phyloP scores from a whole-genome alignment of 306 rosid species.

The Adenanthera pavonina region DNA sequence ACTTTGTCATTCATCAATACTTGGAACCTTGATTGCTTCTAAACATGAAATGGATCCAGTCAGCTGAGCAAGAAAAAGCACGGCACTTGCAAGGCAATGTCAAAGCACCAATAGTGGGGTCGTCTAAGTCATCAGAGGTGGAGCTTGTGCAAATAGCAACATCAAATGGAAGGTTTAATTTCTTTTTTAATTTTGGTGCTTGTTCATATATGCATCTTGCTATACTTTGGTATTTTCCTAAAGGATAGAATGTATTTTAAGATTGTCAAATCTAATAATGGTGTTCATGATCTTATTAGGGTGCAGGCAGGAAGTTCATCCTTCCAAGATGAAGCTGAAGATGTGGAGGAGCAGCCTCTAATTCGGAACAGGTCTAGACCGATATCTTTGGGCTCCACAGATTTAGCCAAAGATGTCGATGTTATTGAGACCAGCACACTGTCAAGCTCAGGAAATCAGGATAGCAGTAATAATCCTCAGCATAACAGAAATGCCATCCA shows the following conservation, averaged over 20 bases:
- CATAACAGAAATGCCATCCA: conserved; percentile 58
- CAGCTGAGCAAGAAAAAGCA: conserved; percentile 77
- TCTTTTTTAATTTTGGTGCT: conserved; percentile 7
- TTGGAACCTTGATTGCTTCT: conserved; percentile 39
- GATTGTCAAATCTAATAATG: conserved; percentile 44
- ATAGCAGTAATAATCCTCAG: conserved; percentile 43
- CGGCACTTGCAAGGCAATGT: conserved; percentile 52
- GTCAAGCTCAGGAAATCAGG: conserved; percentile 58
- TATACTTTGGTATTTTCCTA: conserved; percentile 17
- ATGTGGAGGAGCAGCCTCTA: conserved; percentile 77
- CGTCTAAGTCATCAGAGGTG: conserved; percentile 58
- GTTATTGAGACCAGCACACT: conserved; percentile 50
- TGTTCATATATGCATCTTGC: neutral
- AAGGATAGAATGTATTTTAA: neutral
- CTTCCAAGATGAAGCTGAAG: conserved; percentile 74
- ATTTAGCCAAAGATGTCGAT: conserved; percentile 56
- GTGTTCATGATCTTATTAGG: conserved; percentile 53
- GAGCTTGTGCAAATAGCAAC: conserved; percentile 52
- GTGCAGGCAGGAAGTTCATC: conserved; percentile 77
- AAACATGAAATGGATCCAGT: conserved; percentile 59
- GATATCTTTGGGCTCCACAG: conserved; percentile 50
- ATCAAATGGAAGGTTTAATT: conserved; percentile 72
- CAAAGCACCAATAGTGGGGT: conserved; percentile 45
- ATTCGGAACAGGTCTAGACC: conserved; percentile 73
- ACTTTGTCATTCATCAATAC: conserved; percentile 26